These are phyloP conservation scores for Vachellia collinsii DNA, from an alignment of 306 rosid species.

Conservation along the genomic window DNA sequence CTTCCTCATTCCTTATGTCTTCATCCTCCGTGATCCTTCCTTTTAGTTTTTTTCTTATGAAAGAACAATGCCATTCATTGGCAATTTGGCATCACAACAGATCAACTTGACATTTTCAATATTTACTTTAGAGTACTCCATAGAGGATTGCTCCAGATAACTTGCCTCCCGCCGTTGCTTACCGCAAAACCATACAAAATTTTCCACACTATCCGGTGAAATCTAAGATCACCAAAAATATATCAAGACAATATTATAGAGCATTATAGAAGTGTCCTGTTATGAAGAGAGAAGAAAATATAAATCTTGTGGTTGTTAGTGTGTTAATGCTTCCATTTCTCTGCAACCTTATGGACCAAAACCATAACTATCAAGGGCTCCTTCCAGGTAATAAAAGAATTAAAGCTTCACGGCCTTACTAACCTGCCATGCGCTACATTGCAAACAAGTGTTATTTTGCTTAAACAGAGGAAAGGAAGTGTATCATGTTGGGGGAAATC, in stretches of 20 bases:
- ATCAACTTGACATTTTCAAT: neutral
- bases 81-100: neutral
- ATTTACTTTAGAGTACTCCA: neutral
- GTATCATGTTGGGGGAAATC: neutral
- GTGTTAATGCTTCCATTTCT: neutral
- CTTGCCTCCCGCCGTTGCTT: neutral
- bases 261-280: slow-evolving; percentile 4
- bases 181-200: neutral
- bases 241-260: neutral
- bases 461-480: slow-evolving; percentile 4
- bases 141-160: neutral
- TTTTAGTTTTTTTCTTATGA: neutral
- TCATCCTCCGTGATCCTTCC: neutral
- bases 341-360: neutral
- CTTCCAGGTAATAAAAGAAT: neutral
- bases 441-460: neutral
- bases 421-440: neutral
- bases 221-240: neutral
- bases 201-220: neutral
- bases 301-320: neutral
- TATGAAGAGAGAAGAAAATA: neutral
- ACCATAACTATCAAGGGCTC: neutral
- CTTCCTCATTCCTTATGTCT: neutral
- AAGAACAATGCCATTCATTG: neutral
- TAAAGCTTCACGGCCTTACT: neutral